Conservation (phyloP, 2,329 filamentous ascomycete species). For the Hymenoscyphus scutula region DNA sequence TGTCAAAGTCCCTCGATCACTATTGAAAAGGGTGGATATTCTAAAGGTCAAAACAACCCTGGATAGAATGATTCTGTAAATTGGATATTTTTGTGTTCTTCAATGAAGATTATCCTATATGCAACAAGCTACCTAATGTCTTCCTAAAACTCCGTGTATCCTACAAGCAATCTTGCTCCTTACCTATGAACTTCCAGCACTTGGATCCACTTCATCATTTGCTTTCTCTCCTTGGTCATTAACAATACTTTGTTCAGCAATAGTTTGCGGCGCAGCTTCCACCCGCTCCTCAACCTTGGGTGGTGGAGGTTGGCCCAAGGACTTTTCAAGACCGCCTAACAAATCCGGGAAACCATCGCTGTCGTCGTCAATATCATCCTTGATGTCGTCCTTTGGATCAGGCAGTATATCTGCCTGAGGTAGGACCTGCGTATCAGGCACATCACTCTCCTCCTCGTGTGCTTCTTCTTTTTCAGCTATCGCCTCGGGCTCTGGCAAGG, state of each 20-base stretch:
- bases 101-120: background rate
- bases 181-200: constrained; percentile 2
- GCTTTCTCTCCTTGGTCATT: background rate
- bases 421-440: constrained; percentile 1
- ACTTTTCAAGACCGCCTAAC: constrained; percentile 31
- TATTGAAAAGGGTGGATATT: no score
- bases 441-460: background rate
- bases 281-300: background rate
- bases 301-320: constrained; percentile 20
- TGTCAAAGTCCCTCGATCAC: no score
- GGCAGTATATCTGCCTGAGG: background rate
- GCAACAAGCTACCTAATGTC: background rate
- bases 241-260: background rate
- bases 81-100: background rate
- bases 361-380: constrained; percentile 19
- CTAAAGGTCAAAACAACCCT: no score
- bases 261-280: background rate
- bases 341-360: constrained; percentile 31
- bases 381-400: background rate
- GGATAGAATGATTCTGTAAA: background rate
- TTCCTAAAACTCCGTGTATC: background rate
- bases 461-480: background rate
- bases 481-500: no score
- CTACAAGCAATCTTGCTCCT: background rate
- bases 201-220: background rate